Conservation (phyloP, 495 filamentous ascomycete genomes). For the Podospora conica region DNA sequence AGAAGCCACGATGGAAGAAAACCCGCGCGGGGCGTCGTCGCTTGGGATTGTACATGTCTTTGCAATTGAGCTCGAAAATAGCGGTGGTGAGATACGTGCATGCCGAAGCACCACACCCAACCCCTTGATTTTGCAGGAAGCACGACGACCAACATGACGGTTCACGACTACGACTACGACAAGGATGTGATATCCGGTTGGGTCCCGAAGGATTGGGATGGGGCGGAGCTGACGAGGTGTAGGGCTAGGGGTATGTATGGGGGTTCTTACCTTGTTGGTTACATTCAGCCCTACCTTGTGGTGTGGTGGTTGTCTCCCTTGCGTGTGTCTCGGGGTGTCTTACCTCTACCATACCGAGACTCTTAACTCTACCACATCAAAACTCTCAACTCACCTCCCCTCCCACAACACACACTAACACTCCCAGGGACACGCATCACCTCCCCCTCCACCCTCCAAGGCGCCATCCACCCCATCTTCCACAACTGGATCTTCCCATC, state of each 20-base stretch:
- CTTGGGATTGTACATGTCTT: background rate
- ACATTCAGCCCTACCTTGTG: background rate
- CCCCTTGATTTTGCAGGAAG: background rate
- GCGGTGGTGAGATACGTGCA: too few species aligned
- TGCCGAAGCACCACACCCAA: background rate
- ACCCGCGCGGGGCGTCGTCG: background rate
- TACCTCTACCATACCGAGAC: background rate
- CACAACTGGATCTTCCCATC: conserved; percentile 25
- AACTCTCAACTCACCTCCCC: background rate
- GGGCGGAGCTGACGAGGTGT: conserved; percentile 24
- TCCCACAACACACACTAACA: background rate
- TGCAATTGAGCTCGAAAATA: background rate
- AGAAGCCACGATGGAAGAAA: background rate
- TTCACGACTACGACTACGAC: background rate
- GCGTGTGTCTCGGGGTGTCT: background rate
- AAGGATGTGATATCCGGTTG: background rate
- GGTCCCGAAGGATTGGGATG: conserved; percentile 30
- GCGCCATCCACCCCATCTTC: conserved; percentile 30
- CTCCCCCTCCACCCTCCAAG: conserved; percentile 18
- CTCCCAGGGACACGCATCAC: conserved; percentile 4
- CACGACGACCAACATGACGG: background rate
- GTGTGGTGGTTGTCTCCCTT: background rate
- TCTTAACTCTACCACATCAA: background rate
- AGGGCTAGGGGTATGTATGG: conserved; percentile 26
- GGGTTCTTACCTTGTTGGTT: background rate